phyloP scores from a whole-genome alignment of 2,329 filamentous ascomycete species.

The Aspergillus intermedius region DNA sequence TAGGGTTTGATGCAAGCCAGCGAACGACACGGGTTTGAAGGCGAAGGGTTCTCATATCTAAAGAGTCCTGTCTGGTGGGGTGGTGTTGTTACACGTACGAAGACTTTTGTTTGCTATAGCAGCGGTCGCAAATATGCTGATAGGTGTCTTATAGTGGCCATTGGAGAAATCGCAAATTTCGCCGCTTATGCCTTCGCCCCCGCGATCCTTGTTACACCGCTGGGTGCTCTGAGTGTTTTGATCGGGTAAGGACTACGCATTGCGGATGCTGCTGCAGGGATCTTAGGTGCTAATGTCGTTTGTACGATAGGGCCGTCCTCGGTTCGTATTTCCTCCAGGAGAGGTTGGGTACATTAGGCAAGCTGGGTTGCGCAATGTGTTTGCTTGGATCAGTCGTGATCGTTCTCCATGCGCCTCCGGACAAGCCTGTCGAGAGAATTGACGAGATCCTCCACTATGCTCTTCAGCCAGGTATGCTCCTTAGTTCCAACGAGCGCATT shows the following conservation, averaged over 20 bases:
- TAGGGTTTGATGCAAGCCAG: slow-evolving; percentile 86
- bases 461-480: slow-evolving; percentile 70
- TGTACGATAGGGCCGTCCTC: slow-evolving; percentile 62
- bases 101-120: slow-evolving; percentile 7
- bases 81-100: slow-evolving; percentile 73
- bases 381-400: slow-evolving; percentile 95
- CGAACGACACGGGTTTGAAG: slow-evolving; percentile 89
- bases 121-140: slow-evolving; percentile 11
- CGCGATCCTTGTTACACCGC: slow-evolving; percentile 93
- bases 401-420: slow-evolving; percentile 90
- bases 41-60: slow-evolving; percentile 90
- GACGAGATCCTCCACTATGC: slow-evolving; percentile 89
- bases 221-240: slow-evolving; percentile 87
- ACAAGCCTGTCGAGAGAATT: slow-evolving; percentile 83
- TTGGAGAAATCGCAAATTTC: slow-evolving; percentile 95
- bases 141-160: slow-evolving; percentile 57
- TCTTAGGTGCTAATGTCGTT: slow-evolving; percentile 12
- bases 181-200: slow-evolving; percentile 97
- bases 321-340: slow-evolving; percentile 93
- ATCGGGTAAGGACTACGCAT: slow-evolving; percentile 55
- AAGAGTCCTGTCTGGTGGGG: slow-evolving; percentile 97
- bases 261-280: not conserved
- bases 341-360: slow-evolving; percentile 80
- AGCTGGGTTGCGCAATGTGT: slow-evolving; percentile 92
- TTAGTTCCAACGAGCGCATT: not conserved